phyloP scores from a whole-genome alignment of 495 filamentous ascomycete genomes.

The Haplographium delicatum region DNA sequence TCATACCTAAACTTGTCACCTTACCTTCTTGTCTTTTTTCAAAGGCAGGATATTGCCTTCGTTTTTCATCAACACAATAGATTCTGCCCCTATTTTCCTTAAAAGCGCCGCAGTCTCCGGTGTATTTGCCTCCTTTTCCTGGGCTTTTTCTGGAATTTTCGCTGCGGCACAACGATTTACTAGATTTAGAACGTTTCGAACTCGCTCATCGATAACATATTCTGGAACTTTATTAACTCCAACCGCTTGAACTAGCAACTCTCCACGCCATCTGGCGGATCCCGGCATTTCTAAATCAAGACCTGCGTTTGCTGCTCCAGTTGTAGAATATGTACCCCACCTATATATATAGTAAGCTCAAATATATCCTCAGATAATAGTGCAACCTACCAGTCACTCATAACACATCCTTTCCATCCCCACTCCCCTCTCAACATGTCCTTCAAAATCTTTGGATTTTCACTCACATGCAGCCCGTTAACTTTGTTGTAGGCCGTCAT shows the following conservation, averaged over 20 bases:
- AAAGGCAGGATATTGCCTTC: slow-evolving; percentile 61
- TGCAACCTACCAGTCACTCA: slow-evolving; percentile 60
- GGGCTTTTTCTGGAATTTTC: slow-evolving; percentile 48
- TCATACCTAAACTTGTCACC: no score
- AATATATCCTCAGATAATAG: no score
- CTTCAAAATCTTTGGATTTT: slow-evolving; percentile 57
- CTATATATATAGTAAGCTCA: no score
- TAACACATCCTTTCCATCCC: slow-evolving; percentile 63
- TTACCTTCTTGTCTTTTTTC: slow-evolving; percentile 51
- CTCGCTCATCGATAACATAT: slow-evolving; percentile 56
- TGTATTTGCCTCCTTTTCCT: slow-evolving; percentile 35
- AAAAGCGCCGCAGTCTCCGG: slow-evolving; percentile 45
- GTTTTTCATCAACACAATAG: slow-evolving; percentile 71
- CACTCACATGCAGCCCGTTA: slow-evolving; percentile 65
- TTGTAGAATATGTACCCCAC: slow-evolving; percentile 62
- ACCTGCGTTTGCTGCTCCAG: slow-evolving; percentile 62
- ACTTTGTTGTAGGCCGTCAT: slow-evolving; percentile 78
- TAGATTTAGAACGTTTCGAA: slow-evolving; percentile 56
- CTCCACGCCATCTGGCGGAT: slow-evolving; percentile 59
- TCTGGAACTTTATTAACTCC: slow-evolving; percentile 51
- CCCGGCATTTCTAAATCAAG: slow-evolving; percentile 75
- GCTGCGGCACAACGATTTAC: slow-evolving; percentile 51
- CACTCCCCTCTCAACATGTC: slow-evolving; percentile 65
- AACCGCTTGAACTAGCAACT: slow-evolving; percentile 52
- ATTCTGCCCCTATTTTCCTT: slow-evolving; percentile 60